Evolutionary conservation across 1,284 basidiomycete species (phyloP).

Genomic region (Cutaneotrichosporon daszewskae): DNA sequence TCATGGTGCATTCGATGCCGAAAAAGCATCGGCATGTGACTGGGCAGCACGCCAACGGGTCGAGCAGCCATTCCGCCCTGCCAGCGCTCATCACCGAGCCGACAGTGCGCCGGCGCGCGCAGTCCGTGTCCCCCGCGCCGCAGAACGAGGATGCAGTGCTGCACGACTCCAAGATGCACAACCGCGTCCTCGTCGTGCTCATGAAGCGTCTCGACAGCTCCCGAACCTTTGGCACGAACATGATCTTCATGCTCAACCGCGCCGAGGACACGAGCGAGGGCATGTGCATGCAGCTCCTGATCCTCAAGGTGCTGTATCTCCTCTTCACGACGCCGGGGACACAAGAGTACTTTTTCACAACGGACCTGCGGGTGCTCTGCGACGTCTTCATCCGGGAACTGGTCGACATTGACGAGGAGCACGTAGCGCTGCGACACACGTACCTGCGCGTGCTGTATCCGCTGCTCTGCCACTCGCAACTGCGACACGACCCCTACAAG

Average conservation of each 20-base stretch:
- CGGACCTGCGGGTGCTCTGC: constrained; percentile 90
- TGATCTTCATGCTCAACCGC: constrained; percentile 98
- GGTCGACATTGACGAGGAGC: constrained; percentile 83
- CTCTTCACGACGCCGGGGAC: constrained; percentile 91
- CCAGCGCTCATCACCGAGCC: no score
- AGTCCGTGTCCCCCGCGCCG: neutral
- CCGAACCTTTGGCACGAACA: constrained; percentile 95
- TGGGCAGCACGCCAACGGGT: no score
- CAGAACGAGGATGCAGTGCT: constrained; percentile 18
- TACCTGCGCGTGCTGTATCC: constrained; percentile 95
- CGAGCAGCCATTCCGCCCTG: no score
- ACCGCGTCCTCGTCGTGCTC: constrained; percentile 76
- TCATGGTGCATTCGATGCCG: constrained; percentile 70
- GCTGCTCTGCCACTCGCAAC: constrained; percentile 87
- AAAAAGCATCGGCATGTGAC: constrained; percentile 25
- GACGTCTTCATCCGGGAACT: constrained; percentile 94
- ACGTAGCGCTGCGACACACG: constrained; percentile 93
- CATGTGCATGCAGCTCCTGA: constrained; percentile 86
- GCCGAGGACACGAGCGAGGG: constrained; percentile 83
- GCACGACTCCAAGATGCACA: constrained; percentile 50
- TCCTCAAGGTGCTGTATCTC: constrained; percentile 90
- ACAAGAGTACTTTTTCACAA: constrained; percentile 96
- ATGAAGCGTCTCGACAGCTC: constrained; percentile 74
- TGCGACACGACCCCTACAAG: constrained; percentile 81
- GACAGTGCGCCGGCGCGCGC: neutral